Conservation (phyloP, 371 early-diverging fungal species). For the Mortierella sp. region DNA sequence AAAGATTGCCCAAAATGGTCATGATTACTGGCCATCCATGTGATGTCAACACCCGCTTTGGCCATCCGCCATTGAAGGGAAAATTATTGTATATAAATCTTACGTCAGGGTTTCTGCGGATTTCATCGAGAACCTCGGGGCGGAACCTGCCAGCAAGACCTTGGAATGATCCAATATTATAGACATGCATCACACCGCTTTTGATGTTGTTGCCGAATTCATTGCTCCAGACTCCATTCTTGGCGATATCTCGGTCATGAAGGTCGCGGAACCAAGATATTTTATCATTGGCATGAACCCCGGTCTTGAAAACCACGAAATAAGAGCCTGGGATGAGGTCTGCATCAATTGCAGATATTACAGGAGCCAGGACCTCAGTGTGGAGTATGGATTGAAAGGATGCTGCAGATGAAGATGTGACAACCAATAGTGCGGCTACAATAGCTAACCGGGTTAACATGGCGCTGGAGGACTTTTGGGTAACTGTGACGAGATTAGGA, state of each 20-base stretch:
- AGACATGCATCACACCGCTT: slow-evolving; percentile 78
- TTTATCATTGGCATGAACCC: slow-evolving; percentile 42
- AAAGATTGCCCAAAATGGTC: no score
- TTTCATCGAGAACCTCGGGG: slow-evolving; percentile 72
- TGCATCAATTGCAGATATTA: slow-evolving; percentile 71
- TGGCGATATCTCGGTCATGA: slow-evolving; percentile 19
- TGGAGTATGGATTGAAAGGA: no score
- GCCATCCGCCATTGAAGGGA: no score
- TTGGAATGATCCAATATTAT: slow-evolving; percentile 76
- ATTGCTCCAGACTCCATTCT: slow-evolving; percentile 28
- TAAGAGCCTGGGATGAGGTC: slow-evolving; percentile 83
- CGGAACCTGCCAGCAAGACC: slow-evolving; percentile 88
- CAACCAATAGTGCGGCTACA: no score
- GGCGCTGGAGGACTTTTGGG: no score
- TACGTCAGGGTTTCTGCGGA: slow-evolving; percentile 63
- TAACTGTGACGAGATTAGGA: no score
- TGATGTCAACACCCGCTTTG: no score
- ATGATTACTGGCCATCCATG: no score
- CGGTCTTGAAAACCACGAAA: slow-evolving; percentile 86
- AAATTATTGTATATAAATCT: no score
- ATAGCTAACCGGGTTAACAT: no score
- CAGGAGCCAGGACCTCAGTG: slow-evolving; percentile 65
- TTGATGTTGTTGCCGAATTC: slow-evolving; percentile 14
- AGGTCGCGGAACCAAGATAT: slow-evolving; percentile 43
- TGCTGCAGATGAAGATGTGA: no score